These are phyloP conservation scores for Geranomyces michiganensis DNA, from an alignment of 192 early-diverging fungal species.

Conservation along the genomic window DNA sequence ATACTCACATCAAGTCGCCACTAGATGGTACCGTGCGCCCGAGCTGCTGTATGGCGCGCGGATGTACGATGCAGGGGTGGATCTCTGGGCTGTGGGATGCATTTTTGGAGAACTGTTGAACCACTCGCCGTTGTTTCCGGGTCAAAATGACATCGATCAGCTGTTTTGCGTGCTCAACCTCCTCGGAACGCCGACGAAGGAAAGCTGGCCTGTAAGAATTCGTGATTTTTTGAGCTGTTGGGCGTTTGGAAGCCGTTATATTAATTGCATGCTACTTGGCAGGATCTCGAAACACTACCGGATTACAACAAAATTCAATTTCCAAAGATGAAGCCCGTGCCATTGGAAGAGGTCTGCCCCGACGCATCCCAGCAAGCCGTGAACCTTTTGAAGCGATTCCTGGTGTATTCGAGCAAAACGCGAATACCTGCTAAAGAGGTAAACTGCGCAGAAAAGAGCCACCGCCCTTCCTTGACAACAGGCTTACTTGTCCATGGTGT, in stretches of 20 bases:
- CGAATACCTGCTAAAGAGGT: constrained; percentile 54
- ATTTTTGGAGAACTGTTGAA: constrained; percentile 69
- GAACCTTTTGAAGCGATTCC: constrained; percentile 51
- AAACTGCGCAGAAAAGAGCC: background rate
- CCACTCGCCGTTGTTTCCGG: constrained; percentile 62
- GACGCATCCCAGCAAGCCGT: constrained; percentile 52
- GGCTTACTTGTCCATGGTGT: background rate
- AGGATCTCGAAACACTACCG: constrained; percentile 56
- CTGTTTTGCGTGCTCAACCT: constrained; percentile 55
- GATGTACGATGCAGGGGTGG: constrained; percentile 62
- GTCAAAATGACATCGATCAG: constrained; percentile 67
- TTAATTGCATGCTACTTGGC: background rate
- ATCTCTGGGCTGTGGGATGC: constrained; percentile 67
- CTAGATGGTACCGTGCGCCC: constrained; percentile 66
- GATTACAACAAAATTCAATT: constrained; percentile 70
- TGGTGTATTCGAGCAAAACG: constrained; percentile 51
- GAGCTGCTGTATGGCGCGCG: constrained; percentile 64
- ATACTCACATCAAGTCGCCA: constrained; percentile 63
- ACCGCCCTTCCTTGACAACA: background rate
- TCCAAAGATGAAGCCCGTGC: constrained; percentile 33
- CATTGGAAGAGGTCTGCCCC: constrained; percentile 50
- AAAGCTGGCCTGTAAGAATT: constrained; percentile 54
- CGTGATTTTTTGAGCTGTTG: background rate
- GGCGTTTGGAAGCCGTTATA: background rate
- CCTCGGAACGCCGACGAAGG: constrained; percentile 52